Percentiles rank a stretch among this genome's conserved stretches.
Evolutionary conservation across 106 monocot genomes (phyloP).

Genomic region (Apostasia ramifera): DNA sequence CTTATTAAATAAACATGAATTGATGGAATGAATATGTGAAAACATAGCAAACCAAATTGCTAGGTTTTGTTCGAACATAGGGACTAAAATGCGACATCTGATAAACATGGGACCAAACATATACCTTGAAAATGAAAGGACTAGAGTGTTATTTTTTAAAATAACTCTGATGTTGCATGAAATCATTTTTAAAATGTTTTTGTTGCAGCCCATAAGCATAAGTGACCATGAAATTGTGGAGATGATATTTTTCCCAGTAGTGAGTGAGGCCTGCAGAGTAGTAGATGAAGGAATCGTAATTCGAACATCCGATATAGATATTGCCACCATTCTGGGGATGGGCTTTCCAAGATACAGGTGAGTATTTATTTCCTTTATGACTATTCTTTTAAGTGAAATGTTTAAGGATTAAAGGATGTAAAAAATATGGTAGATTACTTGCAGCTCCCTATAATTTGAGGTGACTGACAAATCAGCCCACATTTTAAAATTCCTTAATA

Average conservation of each 20-base stretch:
- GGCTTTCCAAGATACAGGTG: conserved; percentile 7
- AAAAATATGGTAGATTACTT: too few species aligned
- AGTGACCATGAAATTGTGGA: not conserved
- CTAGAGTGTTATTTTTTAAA: too few species aligned
- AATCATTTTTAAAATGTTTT: not conserved
- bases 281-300: conserved; percentile 6
- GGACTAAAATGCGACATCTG: not conserved
- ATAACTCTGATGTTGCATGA: too few species aligned
- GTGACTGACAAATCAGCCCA: too few species aligned
- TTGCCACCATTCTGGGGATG: conserved; percentile 3
- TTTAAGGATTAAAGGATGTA: not conserved
- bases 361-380: not conserved
- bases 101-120: too few species aligned
- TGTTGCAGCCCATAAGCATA: not conserved
- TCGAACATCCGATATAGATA: conserved; percentile 6
- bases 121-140: too few species aligned
- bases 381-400: not conserved
- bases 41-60: not conserved
- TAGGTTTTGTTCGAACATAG: too few species aligned
- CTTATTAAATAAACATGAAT: too few species aligned
- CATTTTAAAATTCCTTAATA: too few species aligned
- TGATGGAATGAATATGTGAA: not conserved
- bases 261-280: conserved; percentile 8
- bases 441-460: too few species aligned
- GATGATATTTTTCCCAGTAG: conserved; percentile 7